Evolutionary conservation across 2,329 filamentous ascomycete species (phyloP).

Genomic region (Westerdykella aurantiaca): DNA sequence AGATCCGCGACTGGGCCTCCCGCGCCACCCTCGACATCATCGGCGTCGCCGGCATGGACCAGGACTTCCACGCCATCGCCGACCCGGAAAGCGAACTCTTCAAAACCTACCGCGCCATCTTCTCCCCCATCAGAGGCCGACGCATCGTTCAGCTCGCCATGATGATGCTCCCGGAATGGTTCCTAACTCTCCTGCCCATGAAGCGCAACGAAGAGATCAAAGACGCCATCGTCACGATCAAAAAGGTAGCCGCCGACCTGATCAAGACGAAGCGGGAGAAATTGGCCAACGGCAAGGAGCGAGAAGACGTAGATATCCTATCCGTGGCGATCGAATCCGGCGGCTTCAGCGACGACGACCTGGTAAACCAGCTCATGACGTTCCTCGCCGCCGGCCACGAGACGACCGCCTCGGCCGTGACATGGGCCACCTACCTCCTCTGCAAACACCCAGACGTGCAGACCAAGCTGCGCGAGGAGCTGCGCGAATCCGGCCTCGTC

Average conservation of each 20-base stretch:
- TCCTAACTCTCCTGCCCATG: slow-evolving; percentile 61
- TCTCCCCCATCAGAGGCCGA: slow-evolving; percentile 45
- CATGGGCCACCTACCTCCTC: slow-evolving; percentile 51
- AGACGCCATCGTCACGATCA: slow-evolving; percentile 37
- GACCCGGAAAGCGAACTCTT: slow-evolving; percentile 50
- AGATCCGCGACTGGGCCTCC: slow-evolving; percentile 43
- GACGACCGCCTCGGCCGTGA: slow-evolving; percentile 51
- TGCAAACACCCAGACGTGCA: slow-evolving; percentile 48
- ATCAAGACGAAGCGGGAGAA: slow-evolving; percentile 63
- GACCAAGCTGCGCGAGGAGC: slow-evolving; percentile 45
- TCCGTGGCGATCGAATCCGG: slow-evolving; percentile 73
- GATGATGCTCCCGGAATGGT: slow-evolving; percentile 57
- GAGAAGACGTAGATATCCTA: slow-evolving; percentile 64
- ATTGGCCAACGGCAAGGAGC: slow-evolving; percentile 43
- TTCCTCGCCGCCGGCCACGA: slow-evolving; percentile 68
- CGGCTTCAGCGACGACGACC: slow-evolving; percentile 68
- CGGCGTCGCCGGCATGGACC: slow-evolving; percentile 51
- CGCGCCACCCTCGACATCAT: slow-evolving; percentile 56
- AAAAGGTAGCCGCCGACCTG: slow-evolving; percentile 60
- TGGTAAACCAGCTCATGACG: slow-evolving; percentile 88
- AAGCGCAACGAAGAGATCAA: slow-evolving; percentile 54
- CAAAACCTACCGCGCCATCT: slow-evolving; percentile 47
- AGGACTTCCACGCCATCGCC: slow-evolving; percentile 50
- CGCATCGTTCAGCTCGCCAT: slow-evolving; percentile 54
- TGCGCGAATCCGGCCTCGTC: slow-evolving; percentile 31